Conservation (phyloP, 2,329 filamentous ascomycete species). For the Aspergillus sp. region DNA sequence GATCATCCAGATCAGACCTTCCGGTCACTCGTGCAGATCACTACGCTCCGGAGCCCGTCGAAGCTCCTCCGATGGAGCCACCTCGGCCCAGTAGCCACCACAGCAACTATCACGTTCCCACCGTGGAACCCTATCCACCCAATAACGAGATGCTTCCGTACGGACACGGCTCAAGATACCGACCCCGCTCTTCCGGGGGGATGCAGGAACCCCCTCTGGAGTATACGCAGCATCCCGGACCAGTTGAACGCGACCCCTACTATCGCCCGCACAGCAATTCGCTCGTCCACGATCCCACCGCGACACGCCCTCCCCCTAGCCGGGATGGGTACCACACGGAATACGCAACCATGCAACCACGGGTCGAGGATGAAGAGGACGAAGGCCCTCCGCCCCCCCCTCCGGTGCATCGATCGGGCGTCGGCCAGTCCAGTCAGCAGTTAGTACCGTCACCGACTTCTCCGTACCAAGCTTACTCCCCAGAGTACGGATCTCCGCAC, state of each 20-base stretch:
- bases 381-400: slow-evolving; percentile 37
- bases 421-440: slow-evolving; percentile 26
- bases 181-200: slow-evolving; percentile 15
- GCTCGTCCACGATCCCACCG: slow-evolving; percentile 17
- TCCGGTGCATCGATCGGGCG: slow-evolving; percentile 34
- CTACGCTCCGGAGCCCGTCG: slow-evolving; percentile 9
- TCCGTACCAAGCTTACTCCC: slow-evolving; percentile 28
- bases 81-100: slow-evolving; percentile 17
- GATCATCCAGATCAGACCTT: slow-evolving; percentile 20
- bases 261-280: slow-evolving; percentile 30
- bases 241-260: slow-evolving; percentile 17
- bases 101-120: slow-evolving; percentile 17
- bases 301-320: slow-evolving; percentile 23
- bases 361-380: slow-evolving; percentile 47
- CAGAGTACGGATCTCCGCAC: slow-evolving; percentile 24
- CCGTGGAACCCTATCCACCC: slow-evolving; percentile 25
- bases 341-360: slow-evolving; percentile 48
- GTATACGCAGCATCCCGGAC: slow-evolving; percentile 12
- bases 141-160: slow-evolving; percentile 23
- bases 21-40: slow-evolving; percentile 14
- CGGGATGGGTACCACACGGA: slow-evolving; percentile 33
- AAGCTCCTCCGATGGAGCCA: slow-evolving; percentile 9
- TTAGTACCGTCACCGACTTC: slow-evolving; percentile 22
- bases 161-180: slow-evolving; percentile 20
- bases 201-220: slow-evolving; percentile 20